Evolutionary conservation across 2,329 filamentous ascomycete species (phyloP), one percentile per base, ranked within the genome.

Genomic region (Diaporthe nobilis): DNA sequence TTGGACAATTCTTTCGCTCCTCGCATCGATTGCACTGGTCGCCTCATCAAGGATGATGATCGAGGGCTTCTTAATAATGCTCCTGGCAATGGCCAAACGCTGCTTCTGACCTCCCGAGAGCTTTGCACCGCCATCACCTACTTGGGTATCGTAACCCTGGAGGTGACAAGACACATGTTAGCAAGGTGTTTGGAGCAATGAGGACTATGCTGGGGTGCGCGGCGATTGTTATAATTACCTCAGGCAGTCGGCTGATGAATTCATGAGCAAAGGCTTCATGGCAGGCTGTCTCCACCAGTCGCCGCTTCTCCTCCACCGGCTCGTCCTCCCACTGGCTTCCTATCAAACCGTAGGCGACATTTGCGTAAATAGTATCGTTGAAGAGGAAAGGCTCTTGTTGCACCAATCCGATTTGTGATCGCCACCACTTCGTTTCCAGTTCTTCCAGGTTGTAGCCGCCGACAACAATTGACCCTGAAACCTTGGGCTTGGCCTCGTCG

Each of bases 31-130:
- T 94, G 2, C 0, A 98, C 89, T 4, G 95, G 97, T 99, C 7
- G 97, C 97, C 84, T 99, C 97, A 79, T 99, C 97, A 7, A 99
- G 92, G 0, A 99, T 90, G 1, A 99, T 89, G 81, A 99, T 93
- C 94, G 75, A 98, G 91, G 55, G 96, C 96, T 49, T 81, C 95
- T 90, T 13, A 96, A 95, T 67, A 12, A 67, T 67, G 94, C 61
- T 67, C 61, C 61, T 67, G 97, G 86, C 80, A 83, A 98, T 98
- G 17, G 96, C 96, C 81, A 98, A 97, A 80, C 97, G 94, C 85
- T 98, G 97, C 84, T 98, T 98, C 85, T 99, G 97, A 49, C 97
- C 97, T 83, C 97, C 97, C 73, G 95, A 98, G 15, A 99, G 89
- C 71, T 94, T 95, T 57, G 94, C 93, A 1, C 95, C 95, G n/a